A percentile compares a stretch with the other conserved stretches of the same genome.
These are phyloP conservation scores for Metschnikowia peoriensis DNA, from an alignment of 805 yeast genomes.

Conservation along the genomic window DNA sequence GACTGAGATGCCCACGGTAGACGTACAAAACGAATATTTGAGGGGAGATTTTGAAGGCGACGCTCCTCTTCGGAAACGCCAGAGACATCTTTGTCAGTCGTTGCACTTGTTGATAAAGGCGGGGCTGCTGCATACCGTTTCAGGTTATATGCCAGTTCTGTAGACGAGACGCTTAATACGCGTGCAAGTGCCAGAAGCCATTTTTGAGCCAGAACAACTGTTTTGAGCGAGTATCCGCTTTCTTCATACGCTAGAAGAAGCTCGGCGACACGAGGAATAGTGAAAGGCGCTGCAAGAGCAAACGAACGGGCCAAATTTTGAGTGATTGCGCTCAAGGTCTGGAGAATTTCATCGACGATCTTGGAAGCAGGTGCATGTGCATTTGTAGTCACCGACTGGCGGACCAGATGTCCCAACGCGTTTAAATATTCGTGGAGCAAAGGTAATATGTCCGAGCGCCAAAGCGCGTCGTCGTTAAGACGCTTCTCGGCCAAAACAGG, in stretches of 20 bases:
- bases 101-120: background rate
- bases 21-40: constrained; percentile 14
- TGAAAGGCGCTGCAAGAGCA: constrained; percentile 19
- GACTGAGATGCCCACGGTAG: constrained; percentile 9
- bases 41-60: constrained; percentile 12
- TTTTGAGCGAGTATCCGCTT: constrained; percentile 17
- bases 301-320: constrained; percentile 28
- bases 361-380: constrained; percentile 9
- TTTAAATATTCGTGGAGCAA: constrained; percentile 5
- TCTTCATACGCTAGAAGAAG: constrained; percentile 12
- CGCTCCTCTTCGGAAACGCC: constrained; percentile 9
- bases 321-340: constrained; percentile 6
- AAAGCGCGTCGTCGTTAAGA: constrained; percentile 15
- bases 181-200: constrained; percentile 17
- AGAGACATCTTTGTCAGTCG: background rate
- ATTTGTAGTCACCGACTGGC: constrained; percentile 6
- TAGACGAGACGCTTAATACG: constrained; percentile 13
- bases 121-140: constrained; percentile 1
- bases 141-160: constrained; percentile 6
- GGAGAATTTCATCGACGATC: constrained; percentile 6
- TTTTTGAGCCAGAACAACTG: constrained; percentile 14
- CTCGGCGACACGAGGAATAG: constrained; percentile 18
- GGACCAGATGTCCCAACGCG: constrained; percentile 6
- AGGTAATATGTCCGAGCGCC: constrained; percentile 13
- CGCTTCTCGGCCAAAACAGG: constrained; percentile 11